These are phyloP conservation scores for Lactarius hengduanensis DNA, from an alignment of 768 basidiomycete genomes.

Conservation along the genomic window DNA sequence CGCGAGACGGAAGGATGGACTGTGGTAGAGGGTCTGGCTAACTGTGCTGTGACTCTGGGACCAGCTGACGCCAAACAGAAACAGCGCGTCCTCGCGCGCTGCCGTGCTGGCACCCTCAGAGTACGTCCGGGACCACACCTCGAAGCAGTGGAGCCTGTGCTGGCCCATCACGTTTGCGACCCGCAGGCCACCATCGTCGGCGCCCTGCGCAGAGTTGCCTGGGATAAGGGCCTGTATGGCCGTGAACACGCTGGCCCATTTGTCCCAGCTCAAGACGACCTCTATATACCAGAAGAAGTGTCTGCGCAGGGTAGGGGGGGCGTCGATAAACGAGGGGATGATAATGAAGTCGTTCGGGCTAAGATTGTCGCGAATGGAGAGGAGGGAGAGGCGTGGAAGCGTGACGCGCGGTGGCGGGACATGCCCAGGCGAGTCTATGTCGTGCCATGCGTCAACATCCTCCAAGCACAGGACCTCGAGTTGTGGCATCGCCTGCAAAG, in stretches of 20 bases:
- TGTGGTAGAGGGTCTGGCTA: no score
- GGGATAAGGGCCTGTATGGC: slow-evolving; percentile 11
- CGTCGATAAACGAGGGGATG: slow-evolving; percentile 10
- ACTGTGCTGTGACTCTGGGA: background rate
- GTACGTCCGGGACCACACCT: slow-evolving; percentile 4
- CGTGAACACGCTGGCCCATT: background rate
- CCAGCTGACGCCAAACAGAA: slow-evolving; percentile 14
- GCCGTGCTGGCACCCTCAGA: background rate
- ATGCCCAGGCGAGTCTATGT: background rate
- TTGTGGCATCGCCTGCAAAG: slow-evolving; percentile 15
- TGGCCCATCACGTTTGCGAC: slow-evolving; percentile 1
- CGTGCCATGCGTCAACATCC: slow-evolving; percentile 6
- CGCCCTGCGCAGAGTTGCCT: background rate
- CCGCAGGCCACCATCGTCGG: slow-evolving; percentile 2
- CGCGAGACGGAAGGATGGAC: slow-evolving; percentile 15
- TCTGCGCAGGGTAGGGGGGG: slow-evolving; percentile 12
- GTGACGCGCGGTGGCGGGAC: background rate
- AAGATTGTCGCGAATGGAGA: slow-evolving; percentile 12
- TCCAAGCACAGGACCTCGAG: slow-evolving; percentile 16
- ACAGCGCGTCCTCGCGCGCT: slow-evolving; percentile 7
- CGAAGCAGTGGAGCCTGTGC: background rate
- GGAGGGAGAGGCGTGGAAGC: slow-evolving; percentile 8
- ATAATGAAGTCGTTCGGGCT: slow-evolving; percentile 3
- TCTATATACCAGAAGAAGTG: slow-evolving; percentile 17
- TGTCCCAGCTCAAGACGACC: slow-evolving; percentile 5